Percentiles rank a stretch among this genome's conserved stretches.
Conservation (phyloP, 1,284 basidiomycete species). For the Polyporus tsugae region DNA sequence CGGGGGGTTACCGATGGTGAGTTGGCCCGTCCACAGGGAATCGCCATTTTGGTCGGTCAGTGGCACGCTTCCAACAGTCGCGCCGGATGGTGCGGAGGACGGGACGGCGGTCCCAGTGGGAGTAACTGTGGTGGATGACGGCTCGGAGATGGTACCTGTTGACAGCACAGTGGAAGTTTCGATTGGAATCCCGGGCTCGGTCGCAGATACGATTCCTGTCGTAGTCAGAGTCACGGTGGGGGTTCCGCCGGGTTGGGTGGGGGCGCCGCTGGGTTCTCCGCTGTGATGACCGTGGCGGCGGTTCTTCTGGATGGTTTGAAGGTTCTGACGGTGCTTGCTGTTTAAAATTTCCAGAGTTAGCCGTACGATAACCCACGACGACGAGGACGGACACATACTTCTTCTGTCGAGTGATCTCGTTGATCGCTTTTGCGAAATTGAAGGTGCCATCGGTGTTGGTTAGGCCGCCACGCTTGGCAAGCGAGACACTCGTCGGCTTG, state of each 20-base stretch:
- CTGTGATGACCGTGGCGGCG: slow-evolving; percentile 1
- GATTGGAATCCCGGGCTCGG: slow-evolving; percentile 6
- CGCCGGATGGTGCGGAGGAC: not conserved
- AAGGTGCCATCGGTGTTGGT: slow-evolving; percentile 36
- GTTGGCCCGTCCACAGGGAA: slow-evolving; percentile 32
- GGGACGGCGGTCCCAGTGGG: not conserved
- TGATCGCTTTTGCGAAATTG: slow-evolving; percentile 30
- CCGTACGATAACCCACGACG: not conserved
- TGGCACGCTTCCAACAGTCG: slow-evolving; percentile 15
- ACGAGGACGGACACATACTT: slow-evolving; percentile 25
- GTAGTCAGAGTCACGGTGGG: slow-evolving; percentile 4
- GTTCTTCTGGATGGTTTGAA: slow-evolving; percentile 36
- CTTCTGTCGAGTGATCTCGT: slow-evolving; percentile 30
- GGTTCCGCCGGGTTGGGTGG: not conserved
- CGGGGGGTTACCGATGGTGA: slow-evolving; percentile 35
- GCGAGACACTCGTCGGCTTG: slow-evolving; percentile 21
- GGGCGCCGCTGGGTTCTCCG: not conserved
- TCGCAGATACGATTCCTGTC: not conserved
- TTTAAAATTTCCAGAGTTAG: not conserved
- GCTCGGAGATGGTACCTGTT: slow-evolving; percentile 13
- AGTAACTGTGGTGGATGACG: not conserved
- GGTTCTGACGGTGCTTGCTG: slow-evolving; percentile 36
- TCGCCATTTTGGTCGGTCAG: slow-evolving; percentile 32
- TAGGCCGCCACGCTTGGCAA: slow-evolving; percentile 35
- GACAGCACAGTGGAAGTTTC: slow-evolving; percentile 3